Evolutionary conservation across 805 yeast genomes (phyloP), one percentile per base, ranked within the genome.

Genomic region (Wickerhamomyces alni): DNA sequence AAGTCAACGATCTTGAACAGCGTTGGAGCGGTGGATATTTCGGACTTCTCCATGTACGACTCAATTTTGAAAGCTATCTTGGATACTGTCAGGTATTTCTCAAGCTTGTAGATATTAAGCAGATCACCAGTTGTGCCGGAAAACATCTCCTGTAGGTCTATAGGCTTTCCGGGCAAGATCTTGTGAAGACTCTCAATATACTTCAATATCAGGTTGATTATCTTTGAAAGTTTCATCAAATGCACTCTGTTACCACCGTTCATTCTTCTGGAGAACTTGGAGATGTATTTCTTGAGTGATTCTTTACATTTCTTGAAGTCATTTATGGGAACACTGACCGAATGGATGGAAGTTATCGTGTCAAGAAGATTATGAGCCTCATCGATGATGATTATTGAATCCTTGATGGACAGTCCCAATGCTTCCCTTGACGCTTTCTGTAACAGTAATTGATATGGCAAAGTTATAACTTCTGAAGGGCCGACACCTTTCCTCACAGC

Each of bases 331-430:
- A 89, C 63, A 4, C 72, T 59, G 2, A 78, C 70, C 0, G 96
- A 86, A 51, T 82, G 73, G 45, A 91, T 63, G 2, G 82, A 63
- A 2, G 81, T 74, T 3, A 89, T 75, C 0, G 89, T 79, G 48
- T 88, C 96, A 22, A 87, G 55, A 32, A 89, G 62, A 55, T 89
- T 89, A 55, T 89, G 98, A 0, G 97, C 97, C 56, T 89, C 98
- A 58, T 89, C 98, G 21, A 89, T 80, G 5, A 91, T 74, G 1
- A 91, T 77, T 2, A 89, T 72, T 1, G 89, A 70, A 40, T 77
- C 73, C 38, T 72, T 70, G 9, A 89, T 52, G 30, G 79, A 69
- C 6, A 89, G 54, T 1, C 75, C 74, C 32, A 88, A 54, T 0
- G 77, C 65, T 5, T 69, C 69, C 48, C 96, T 66, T 0, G 93